These are phyloP conservation scores for Torulaspora gathmanii DNA, from an alignment of 805 yeast genomes.

Conservation along the genomic window DNA sequence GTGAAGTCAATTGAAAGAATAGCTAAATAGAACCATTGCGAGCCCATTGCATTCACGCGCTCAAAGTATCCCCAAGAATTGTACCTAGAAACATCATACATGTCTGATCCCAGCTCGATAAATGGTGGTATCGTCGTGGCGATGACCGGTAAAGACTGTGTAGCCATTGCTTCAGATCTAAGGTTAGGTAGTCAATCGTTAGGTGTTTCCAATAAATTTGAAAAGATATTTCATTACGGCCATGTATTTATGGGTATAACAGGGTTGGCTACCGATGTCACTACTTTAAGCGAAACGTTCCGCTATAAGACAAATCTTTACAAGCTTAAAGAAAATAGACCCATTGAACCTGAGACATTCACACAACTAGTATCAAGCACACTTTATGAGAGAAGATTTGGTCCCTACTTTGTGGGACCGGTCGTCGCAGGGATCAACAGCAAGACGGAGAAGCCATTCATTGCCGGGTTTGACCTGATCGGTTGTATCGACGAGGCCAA, in stretches of 20 bases:
- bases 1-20: background rate
- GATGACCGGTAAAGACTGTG: conserved; percentile 97
- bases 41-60: background rate
- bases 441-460: conserved; percentile 75
- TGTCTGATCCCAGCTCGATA: conserved; percentile 77
- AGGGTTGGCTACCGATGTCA: conserved; percentile 92
- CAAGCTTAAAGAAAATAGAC: conserved; percentile 84
- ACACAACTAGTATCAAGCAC: conserved; percentile 90
- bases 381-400: conserved; percentile 84
- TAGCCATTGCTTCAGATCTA: conserved; percentile 94
- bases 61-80: background rate
- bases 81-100: conserved; percentile 18
- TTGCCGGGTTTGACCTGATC: conserved; percentile 92
- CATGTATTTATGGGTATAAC: conserved; percentile 87
- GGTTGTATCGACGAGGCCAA: conserved; percentile 95
- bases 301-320: conserved; percentile 82
- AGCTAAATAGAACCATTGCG: background rate
- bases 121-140: conserved; percentile 97
- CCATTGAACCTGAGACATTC: conserved; percentile 87
- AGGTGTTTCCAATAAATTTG: conserved; percentile 89
- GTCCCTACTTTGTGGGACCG: conserved; percentile 96
- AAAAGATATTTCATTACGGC: conserved; percentile 82
- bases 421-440: conserved; percentile 92
- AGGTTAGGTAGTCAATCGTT: conserved; percentile 91
- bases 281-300: conserved; percentile 76